phyloP scores from a whole-genome alignment of 192 early-diverging fungal species.

The Diversispora eburnea region DNA sequence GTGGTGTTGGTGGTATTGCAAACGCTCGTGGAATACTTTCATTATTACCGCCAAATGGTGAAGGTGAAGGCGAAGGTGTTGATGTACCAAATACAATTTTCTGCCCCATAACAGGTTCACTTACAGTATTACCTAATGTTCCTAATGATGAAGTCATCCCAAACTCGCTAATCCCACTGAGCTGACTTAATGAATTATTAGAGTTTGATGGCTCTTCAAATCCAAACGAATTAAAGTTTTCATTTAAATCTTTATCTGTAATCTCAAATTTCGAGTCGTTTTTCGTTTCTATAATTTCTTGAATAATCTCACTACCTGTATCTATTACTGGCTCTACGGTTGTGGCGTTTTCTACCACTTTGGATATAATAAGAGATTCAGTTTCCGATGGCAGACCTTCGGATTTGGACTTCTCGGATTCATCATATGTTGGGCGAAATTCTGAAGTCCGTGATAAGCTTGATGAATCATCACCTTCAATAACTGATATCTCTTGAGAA shows the following conservation, averaged over 20 bases:
- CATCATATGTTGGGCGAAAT: background rate
- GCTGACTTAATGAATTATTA: background rate
- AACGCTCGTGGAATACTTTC: background rate
- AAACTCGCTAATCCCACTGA: background rate
- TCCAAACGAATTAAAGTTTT: background rate
- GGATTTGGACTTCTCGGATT: background rate
- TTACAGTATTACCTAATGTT: background rate
- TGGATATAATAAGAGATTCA: background rate
- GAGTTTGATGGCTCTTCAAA: background rate
- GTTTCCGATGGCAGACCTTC: background rate
- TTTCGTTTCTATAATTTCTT: background rate
- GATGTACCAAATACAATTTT: background rate
- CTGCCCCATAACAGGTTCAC: background rate
- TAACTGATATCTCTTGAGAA: background rate
- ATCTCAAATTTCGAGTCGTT: background rate
- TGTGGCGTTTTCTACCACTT: no score
- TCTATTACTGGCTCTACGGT: background rate
- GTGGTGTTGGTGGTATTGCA: background rate
- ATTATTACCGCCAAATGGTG: background rate
- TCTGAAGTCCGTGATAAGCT: background rate
- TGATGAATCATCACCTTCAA: background rate
- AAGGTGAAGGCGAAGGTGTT: background rate
- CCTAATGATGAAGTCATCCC: background rate
- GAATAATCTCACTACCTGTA: background rate
- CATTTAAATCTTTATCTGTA: background rate